Percentiles rank a stretch among this genome's conserved stretches.
Evolutionary conservation across 108 stramenopile genomes (phyloP).

Genomic region (Fragilaria crotonensis): DNA sequence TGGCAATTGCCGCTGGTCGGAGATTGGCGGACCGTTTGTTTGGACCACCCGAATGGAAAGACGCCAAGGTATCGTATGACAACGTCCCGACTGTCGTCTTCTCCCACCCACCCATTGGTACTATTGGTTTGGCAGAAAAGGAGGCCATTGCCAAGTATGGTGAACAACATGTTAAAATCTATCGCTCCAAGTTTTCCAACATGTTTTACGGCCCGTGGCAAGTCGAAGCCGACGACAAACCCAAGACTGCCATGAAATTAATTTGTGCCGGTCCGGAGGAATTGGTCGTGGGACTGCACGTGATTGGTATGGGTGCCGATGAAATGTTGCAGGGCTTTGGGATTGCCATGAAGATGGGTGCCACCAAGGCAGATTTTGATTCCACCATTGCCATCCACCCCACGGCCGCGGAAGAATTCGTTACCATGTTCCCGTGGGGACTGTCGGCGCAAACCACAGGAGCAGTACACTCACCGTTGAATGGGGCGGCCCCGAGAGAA

Average conservation of each 20-base stretch:
- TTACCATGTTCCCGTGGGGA: constrained; percentile 87
- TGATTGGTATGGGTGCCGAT: constrained; percentile 90
- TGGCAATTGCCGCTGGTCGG: constrained; percentile 85
- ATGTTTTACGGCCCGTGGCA: constrained; percentile 78
- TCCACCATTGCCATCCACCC: constrained; percentile 93
- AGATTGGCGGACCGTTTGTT: constrained; percentile 87
- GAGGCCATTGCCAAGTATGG: constrained; percentile 73
- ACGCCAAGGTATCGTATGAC: constrained; percentile 71
- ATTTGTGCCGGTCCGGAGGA: constrained; percentile 79
- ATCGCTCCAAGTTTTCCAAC: constrained; percentile 75
- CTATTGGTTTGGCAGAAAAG: constrained; percentile 62
- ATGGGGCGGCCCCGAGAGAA: constrained; percentile 45
- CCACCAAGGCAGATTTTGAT: constrained; percentile 97
- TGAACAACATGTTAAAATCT: constrained; percentile 71
- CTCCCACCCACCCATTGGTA: constrained; percentile 75
- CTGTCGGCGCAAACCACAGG: constrained; percentile 33
- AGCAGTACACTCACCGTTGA: constrained; percentile 40
- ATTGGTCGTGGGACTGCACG: constrained; percentile 60
- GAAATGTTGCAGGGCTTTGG: constrained; percentile 98
- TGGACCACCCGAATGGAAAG: background rate
- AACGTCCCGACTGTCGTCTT: constrained; percentile 79
- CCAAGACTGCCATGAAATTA: constrained; percentile 41
- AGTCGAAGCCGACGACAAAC: constrained; percentile 55
- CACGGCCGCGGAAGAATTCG: constrained; percentile 89
- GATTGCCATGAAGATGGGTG: constrained; percentile 87